phyloP scores from a whole-genome alignment of 768 basidiomycete species.

The Mycena rosella region DNA sequence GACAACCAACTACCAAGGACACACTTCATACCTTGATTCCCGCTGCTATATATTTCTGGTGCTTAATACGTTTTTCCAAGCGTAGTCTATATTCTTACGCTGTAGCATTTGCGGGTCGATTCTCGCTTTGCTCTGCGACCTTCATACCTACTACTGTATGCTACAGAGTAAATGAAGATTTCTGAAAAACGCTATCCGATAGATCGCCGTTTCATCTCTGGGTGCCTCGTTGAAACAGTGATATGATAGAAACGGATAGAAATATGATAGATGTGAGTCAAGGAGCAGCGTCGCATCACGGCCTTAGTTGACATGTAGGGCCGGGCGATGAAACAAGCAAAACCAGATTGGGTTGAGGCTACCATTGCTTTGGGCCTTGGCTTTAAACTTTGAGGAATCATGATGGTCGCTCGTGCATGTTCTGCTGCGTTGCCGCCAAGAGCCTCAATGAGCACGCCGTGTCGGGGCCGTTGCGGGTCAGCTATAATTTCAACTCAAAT shows the following conservation, averaged over 20 bases:
- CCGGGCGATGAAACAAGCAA: no score
- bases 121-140: conserved; percentile 35
- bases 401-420: not conserved
- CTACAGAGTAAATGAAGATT: conserved; percentile 32
- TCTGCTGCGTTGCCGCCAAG: not conserved
- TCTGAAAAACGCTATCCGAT: conserved; percentile 38
- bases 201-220: not conserved
- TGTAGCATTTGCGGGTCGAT: conserved; percentile 50
- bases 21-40: conserved; percentile 51
- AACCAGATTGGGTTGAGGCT: no score
- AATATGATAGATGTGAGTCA: conserved; percentile 16
- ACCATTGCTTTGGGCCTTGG: not conserved
- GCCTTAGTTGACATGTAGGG: not conserved
- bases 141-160: conserved; percentile 11
- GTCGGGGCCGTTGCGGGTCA: no score
- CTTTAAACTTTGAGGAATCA: no score
- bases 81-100: conserved; percentile 47
- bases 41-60: conserved; percentile 54
- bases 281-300: not conserved
- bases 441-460: no score
- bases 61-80: conserved; percentile 56
- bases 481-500: no score
- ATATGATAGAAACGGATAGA: not conserved
- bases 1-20: conserved; percentile 43
- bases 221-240: conserved; percentile 15